phyloP scores from a whole-genome alignment of 176 grass and related monocot species.

The Miscanthus lutarioriparius region DNA sequence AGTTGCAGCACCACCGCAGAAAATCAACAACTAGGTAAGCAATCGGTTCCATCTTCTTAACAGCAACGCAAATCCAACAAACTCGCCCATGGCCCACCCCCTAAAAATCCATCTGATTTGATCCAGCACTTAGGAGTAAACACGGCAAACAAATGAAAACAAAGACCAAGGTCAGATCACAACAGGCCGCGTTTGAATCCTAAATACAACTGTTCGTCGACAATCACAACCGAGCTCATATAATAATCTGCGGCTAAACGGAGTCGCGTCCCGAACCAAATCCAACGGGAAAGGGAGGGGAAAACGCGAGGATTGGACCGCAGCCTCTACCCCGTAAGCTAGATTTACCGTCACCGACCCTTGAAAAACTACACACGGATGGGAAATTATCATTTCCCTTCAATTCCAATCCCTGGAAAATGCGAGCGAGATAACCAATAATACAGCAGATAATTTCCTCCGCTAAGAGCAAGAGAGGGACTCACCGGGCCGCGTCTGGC shows the following conservation, averaged over 20 bases:
- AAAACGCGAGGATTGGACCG: not conserved
- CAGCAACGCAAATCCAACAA: not conserved
- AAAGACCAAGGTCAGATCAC: not conserved
- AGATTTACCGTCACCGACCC: too few relatives aligned
- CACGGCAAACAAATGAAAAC: not conserved
- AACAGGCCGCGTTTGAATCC: too few relatives aligned
- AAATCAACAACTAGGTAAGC: not conserved
- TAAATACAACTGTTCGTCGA: not conserved
- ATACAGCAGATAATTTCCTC: not conserved
- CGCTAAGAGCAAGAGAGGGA: not conserved
- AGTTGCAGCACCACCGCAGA: too few relatives aligned
- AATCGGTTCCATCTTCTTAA: not conserved
- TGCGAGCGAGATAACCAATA: not conserved
- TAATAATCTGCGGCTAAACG: not conserved
- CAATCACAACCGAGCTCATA: not conserved
- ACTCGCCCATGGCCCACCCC: not conserved
- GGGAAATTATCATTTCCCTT: not conserved
- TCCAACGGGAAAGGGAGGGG: not conserved
- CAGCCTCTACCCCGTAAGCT: too few relatives aligned
- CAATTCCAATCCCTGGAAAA: not conserved
- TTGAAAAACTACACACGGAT: not conserved
- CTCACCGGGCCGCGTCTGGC: not conserved
- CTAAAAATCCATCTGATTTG: not conserved
- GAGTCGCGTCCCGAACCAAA: not conserved
- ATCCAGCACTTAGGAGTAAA: not conserved